Conservation (phyloP, 129 eudicot genomes). For the Flaveria robusta region DNA sequence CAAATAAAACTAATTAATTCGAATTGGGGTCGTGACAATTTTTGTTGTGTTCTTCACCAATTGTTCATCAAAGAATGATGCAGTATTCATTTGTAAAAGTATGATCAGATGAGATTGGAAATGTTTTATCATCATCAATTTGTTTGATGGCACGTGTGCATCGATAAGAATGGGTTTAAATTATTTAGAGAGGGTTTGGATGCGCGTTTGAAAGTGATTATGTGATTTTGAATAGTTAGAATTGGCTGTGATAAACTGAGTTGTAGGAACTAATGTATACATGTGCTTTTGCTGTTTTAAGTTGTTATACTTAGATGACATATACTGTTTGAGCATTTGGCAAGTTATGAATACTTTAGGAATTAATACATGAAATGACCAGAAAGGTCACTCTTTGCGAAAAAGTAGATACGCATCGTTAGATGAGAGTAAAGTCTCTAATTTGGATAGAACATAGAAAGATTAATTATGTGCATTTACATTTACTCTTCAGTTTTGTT, state of each 20-base stretch:
- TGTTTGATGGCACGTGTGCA: not conserved
- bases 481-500: not conserved
- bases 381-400: not conserved
- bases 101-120: not conserved
- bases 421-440: not conserved
- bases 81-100: not conserved
- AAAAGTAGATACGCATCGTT: not conserved
- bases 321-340: not conserved
- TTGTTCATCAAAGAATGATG: not conserved
- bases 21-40: not conserved
- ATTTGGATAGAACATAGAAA: not conserved
- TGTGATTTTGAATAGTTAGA: not conserved
- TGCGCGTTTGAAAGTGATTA: not conserved
- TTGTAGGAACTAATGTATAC: not conserved
- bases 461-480: not conserved
- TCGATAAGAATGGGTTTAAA: not conserved
- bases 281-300: not conserved
- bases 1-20: not conserved
- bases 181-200: not conserved
- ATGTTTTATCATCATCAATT: not conserved
- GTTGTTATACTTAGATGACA: not conserved
- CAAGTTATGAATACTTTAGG: not conserved
- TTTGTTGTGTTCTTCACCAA: not conserved
- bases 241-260: not conserved
- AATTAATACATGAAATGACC: not conserved